These are phyloP conservation scores for Solanum commersonii DNA, from an alignment of 257 asterid species.

Conservation along the genomic window DNA sequence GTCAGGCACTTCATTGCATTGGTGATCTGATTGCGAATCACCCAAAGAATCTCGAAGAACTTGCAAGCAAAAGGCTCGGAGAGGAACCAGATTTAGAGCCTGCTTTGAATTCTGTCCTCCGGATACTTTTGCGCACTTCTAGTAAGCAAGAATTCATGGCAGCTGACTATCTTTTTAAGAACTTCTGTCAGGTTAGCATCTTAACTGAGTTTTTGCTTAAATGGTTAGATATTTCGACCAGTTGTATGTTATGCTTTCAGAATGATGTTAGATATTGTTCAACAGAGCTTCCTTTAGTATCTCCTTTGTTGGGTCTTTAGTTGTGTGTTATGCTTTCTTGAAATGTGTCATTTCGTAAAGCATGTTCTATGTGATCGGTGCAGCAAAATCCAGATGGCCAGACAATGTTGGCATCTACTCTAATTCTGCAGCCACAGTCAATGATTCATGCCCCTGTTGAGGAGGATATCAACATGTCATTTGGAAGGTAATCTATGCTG, in stretches of 20 bases:
- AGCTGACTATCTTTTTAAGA: slow-evolving; percentile 76
- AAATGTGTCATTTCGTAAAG: not conserved
- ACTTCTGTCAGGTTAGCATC: slow-evolving; percentile 82
- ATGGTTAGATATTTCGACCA: not conserved
- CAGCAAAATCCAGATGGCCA: slow-evolving; percentile 91
- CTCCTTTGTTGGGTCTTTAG: not conserved
- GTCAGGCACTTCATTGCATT: slow-evolving; percentile 79
- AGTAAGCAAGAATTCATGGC: slow-evolving; percentile 81
- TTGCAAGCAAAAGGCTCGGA: slow-evolving; percentile 76
- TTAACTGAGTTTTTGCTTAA: not conserved
- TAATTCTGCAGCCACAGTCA: slow-evolving; percentile 69
- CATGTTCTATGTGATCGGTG: slow-evolving; percentile 9
- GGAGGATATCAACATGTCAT: slow-evolving; percentile 90
- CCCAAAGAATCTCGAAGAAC: slow-evolving; percentile 69
- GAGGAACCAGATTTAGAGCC: slow-evolving; percentile 81
- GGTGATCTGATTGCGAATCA: slow-evolving; percentile 66
- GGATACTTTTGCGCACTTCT: slow-evolving; percentile 69
- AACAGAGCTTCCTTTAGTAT: not conserved
- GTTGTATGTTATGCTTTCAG: not conserved
- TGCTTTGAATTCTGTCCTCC: slow-evolving; percentile 72
- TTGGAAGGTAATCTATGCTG: slow-evolving; percentile 57
- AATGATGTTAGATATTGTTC: not conserved
- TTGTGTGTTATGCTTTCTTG: not conserved
- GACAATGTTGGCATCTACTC: slow-evolving; percentile 79
- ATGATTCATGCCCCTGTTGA: slow-evolving; percentile 58